Evolutionary conservation across 2,329 filamentous ascomycete genomes (phyloP), one percentile per base, ranked within the genome.

Genomic region (Apiospora rasikravindrae): DNA sequence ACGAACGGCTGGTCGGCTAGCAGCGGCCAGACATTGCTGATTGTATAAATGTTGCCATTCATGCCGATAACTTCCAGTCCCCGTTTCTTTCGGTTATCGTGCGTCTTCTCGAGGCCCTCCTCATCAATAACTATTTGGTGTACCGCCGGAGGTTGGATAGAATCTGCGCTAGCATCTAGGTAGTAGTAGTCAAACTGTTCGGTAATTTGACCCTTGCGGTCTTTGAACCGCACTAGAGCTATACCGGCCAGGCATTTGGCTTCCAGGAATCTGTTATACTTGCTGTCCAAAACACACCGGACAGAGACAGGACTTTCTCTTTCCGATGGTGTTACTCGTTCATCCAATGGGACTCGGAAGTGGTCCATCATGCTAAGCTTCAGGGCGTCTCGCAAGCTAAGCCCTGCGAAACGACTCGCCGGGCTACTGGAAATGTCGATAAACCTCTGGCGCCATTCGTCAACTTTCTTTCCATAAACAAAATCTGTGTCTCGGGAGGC

Each of bases 191-290:
- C n/a, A 19, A 49, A n/a, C 16, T 81, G 76, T 1, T 80, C 76
- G 22, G 85, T 69, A 14, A 76, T 76, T 1, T 86, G 75, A 1
- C 78, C 73, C 10, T 79, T 71, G 0, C 69, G 70, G 8, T 76
- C 75, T 67, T 80, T 74, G 70, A 83, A 49, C 45, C 45, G 45
- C 45, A 49, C 45, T 6, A 49, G 0, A n/a, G 45, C 45, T n/a
- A 49, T 92, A 11, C 91, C 85, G 76, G 86, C 78, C 7, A 83
- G 81, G 72, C 85, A 87, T 8, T 85, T 83, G 71, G 84, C 83
- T 80, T 84, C 84, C 78, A 86, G 82, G 24, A 81, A 82, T 0
- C 73, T 84, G 86, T 72, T 49, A 8, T 49, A 7, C 6, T 49
- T 22, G 19, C 22, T 49, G 8, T 49, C 45, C 22, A 49, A n/a